Conservation (phyloP, 495 filamentous ascomycete species). For the Hypomontagnella monticulosa region DNA sequence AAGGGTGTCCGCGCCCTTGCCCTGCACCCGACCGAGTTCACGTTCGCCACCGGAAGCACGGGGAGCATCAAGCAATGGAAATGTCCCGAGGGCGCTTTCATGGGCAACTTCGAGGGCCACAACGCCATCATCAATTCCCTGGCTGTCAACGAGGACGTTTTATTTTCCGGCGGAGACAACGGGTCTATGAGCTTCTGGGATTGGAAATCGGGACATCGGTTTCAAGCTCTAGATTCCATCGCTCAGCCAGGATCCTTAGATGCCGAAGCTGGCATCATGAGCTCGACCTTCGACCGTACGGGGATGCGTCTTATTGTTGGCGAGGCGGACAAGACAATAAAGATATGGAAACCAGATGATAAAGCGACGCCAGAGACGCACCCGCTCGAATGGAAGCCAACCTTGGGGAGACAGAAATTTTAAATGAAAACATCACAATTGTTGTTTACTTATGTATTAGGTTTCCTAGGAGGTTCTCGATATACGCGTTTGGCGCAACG, state of each 20-base stretch:
- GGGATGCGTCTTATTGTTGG: conserved; percentile 91
- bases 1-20: conserved; percentile 91
- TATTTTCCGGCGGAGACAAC: conserved; percentile 96
- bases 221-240: conserved; percentile 85
- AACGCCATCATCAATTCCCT: conserved; percentile 96
- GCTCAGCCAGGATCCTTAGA: conserved; percentile 95
- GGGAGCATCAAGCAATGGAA: conserved; percentile 99
- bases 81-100: conserved; percentile 96
- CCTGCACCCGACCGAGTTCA: conserved; percentile 92
- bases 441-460: background rate
- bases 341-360: conserved; percentile 94
- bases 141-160: conserved; percentile 90
- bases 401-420: conserved; percentile 64
- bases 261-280: conserved; percentile 94
- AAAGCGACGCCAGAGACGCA: conserved; percentile 90
- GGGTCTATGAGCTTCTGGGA: conserved; percentile 99
- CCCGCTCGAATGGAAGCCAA: conserved; percentile 93
- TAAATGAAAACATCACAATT: conserved; percentile 23
- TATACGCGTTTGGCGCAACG: background rate
- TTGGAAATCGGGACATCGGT: conserved; percentile 95
- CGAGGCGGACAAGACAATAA: conserved; percentile 98
- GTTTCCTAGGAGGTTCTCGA: background rate
- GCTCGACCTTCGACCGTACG: conserved; percentile 87
- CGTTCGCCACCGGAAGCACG: conserved; percentile 91
- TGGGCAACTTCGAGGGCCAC: conserved; percentile 99